phyloP scores from a whole-genome alignment of 2,329 filamentous ascomycete species.

The Colletotrichum salicis region DNA sequence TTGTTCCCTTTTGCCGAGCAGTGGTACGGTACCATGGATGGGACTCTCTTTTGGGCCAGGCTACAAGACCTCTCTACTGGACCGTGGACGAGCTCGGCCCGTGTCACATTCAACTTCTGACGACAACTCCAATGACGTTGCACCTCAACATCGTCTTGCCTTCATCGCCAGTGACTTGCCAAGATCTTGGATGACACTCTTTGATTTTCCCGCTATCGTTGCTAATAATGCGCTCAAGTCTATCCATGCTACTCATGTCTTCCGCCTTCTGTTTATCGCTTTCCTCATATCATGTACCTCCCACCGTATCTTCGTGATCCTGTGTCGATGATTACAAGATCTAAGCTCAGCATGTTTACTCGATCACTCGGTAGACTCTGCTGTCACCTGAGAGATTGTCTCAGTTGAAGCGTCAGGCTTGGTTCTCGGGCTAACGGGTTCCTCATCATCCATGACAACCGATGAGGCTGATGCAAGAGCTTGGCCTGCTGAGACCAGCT shows the following conservation, averaged over 20 bases:
- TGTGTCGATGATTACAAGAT: neutral
- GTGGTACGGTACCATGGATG: constrained; percentile 10
- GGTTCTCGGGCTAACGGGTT: constrained; percentile 13
- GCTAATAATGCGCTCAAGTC: neutral
- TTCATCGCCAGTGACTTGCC: neutral
- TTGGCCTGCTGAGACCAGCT: constrained; percentile 33
- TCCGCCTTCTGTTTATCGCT: neutral
- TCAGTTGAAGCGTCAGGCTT: constrained; percentile 15
- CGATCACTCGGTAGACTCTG: neutral
- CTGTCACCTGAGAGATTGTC: neutral
- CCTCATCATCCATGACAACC: constrained; percentile 2
- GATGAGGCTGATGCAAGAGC: constrained; percentile 20
- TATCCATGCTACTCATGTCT: neutral
- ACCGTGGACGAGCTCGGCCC: neutral
- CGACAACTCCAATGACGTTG: neutral
- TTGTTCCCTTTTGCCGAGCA: neutral
- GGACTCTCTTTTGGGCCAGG: neutral
- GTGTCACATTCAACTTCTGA: neutral
- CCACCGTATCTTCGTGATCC: neutral
- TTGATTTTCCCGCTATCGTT: neutral
- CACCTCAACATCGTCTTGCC: neutral
- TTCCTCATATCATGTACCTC: neutral
- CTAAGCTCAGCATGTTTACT: neutral
- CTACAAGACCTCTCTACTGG: neutral
- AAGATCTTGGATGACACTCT: neutral